Base-by-base conservation (phyloP, 2,329 filamentous ascomycete species). In the Aaosphaeria arxii region DNA sequence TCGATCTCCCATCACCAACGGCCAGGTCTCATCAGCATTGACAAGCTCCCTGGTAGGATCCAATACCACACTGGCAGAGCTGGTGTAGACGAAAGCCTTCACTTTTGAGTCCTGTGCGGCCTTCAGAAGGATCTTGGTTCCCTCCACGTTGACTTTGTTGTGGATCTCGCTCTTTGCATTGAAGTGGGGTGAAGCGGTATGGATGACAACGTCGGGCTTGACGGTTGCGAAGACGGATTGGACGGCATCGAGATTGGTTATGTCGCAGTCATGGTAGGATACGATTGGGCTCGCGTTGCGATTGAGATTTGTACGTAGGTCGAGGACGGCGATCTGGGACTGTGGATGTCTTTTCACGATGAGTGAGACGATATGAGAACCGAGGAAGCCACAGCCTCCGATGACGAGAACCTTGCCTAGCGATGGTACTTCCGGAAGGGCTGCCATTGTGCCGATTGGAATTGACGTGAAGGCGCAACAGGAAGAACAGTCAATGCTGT, bases 71-170 rank as follows among this genome's bases (percentile, higher is more conserved):
- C 75, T 77, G 5, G 77, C 74, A 28, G 71, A 75, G 57, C 74
- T 78, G 13, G 77, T 80, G 58, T 78, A 78, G 11, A 81, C 73
- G 50, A 81, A 78, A 3, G 74, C 77, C 62, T 77, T 78, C 39
- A 78, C 75, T 3, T 74, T 74, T 4, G 70, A 65, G 55, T 77
- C 71, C 54, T 74, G 71, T 31, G 77, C 71, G 11, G 70, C 75
- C 49, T 73, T 62, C 28, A 80, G 58, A 44, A 81, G 59, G 44
- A 63, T 75, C 59, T 75, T 72, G 13, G 76, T 80, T 4, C 78
- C 78, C 13, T 73, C 69, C 11, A 80, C 71, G 47, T 80, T 80
- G 56, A 80, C 76, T 56, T 72, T 75, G 58, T 76, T 71, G 59
- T 74, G 73, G 44, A 77, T 61, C 53, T 71, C 72, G 30, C 56